Base-by-base conservation (phyloP, 2,329 filamentous ascomycete species). In the Fusarium sp. region DNA sequence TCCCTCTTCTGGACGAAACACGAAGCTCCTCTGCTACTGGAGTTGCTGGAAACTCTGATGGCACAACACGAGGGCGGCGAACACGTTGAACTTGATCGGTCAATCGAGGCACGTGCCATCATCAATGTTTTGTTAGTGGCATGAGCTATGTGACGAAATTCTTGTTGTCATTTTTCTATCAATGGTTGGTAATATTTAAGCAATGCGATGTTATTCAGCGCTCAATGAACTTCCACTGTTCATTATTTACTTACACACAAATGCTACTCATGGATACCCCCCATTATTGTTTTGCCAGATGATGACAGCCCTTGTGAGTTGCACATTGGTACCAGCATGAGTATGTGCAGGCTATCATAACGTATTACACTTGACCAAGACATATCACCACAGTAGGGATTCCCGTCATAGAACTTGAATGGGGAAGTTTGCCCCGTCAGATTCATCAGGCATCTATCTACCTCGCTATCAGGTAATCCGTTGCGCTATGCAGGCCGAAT, bases 1-100 rank as follows among this genome's bases (percentile, higher is more conserved):
- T 91, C 49, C 88, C 89, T 5, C 77, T 90, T 33, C 79, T 91
- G 18, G 86, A 87, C 18, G 85, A 88, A 57, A 76, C 77, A 44
- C 74, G 73, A 14, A 73, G 70, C 10, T 75, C 76, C 5, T 76
- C 70, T 17, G 78, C 82, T 9, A 85, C 83, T 3, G 83, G 84
- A 5, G 73, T 85, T 38, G 86, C 88, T 57, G 79, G 78, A 2
- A 80, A 81, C 3, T 81, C 81, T n/a, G 84, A 80, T 64, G 83
- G 86, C 69, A 79, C 83, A 9, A 81, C 84, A 6, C 82, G 84
- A 37, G 85, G 86, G 75, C 83, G 88, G 66, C 88, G 81, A 73
- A 60, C 76, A 30, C 77, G 75, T 17, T 79, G 71, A 20, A 58
- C 56, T 20, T 15, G 49, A 13, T 26, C 40, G 32, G 33, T n/a